Evolutionary conservation across 164 flowering plant genomes (phyloP).

Genomic region (Tetracentron sinense): DNA sequence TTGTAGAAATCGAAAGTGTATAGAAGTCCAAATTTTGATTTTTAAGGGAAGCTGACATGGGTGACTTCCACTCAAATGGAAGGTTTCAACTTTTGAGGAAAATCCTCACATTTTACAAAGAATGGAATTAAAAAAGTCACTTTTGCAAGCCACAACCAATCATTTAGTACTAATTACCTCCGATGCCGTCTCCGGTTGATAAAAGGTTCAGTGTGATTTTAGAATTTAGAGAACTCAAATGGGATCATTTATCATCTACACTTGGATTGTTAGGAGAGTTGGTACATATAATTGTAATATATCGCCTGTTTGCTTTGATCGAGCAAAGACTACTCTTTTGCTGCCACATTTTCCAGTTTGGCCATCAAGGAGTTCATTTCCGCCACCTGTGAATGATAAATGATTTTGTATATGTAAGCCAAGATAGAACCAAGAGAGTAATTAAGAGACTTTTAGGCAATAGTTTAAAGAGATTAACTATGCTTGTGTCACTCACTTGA

Average conservation of each 20-base stretch:
- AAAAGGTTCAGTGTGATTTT: slow-evolving; percentile 17
- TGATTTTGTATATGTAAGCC: neutral
- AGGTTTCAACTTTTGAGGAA: too few species aligned
- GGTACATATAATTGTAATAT: slow-evolving; percentile 44
- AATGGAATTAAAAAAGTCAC: slow-evolving; percentile 9
- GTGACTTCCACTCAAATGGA: too few species aligned
- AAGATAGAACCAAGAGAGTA: too few species aligned
- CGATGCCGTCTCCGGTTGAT: neutral
- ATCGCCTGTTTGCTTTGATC: slow-evolving; percentile 65
- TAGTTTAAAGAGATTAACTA: too few species aligned
- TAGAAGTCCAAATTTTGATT: too few species aligned
- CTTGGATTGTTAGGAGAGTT: slow-evolving; percentile 23
- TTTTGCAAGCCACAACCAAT: slow-evolving; percentile 7
- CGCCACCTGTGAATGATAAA: slow-evolving; percentile 45
- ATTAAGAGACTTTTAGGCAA: too few species aligned
- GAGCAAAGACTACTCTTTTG: slow-evolving; percentile 53
- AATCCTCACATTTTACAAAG: too few species aligned
- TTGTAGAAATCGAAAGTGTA: too few species aligned
- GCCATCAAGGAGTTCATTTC: slow-evolving; percentile 43
- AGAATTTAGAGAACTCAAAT: slow-evolving; percentile 17
- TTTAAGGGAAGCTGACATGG: too few species aligned
- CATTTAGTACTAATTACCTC: neutral
- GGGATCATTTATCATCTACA: slow-evolving; percentile 23
- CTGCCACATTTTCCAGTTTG: slow-evolving; percentile 52
- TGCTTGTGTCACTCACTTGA: too few species aligned